Conservation (phyloP, 208 protist genomes). For the Crithidia acanthocephali region DNA sequence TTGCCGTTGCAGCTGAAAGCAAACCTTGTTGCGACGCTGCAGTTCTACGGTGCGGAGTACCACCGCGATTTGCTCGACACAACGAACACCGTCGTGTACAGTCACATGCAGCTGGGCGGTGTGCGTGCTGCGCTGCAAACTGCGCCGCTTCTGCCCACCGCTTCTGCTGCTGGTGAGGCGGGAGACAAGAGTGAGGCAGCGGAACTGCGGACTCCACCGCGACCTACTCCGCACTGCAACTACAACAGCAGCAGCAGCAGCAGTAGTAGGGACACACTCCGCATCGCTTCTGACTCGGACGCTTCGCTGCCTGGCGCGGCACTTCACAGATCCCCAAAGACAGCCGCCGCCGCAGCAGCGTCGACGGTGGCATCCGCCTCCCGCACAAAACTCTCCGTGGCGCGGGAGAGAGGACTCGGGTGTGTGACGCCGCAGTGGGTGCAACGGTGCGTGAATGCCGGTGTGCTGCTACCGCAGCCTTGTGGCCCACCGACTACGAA, state of each 20-base stretch:
- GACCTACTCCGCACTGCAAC: not conserved
- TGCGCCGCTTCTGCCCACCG: not conserved
- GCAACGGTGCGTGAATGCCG: slow-evolving; percentile 49
- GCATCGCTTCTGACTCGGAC: not conserved
- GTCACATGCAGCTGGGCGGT: slow-evolving; percentile 25
- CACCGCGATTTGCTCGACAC: slow-evolving; percentile 51
- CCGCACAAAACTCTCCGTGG: slow-evolving; percentile 40
- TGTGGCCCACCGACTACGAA: too few species aligned
- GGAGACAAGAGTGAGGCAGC: too few species aligned
- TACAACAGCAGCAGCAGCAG: not conserved
- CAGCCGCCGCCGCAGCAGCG: not conserved
- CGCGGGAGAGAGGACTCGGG: slow-evolving; percentile 29
- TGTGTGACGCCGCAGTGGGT: slow-evolving; percentile 70
- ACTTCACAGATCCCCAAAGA: not conserved
- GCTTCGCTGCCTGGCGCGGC: not conserved
- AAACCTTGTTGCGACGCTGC: slow-evolving; percentile 68
- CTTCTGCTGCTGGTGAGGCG: too few species aligned
- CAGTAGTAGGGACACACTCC: too few species aligned
- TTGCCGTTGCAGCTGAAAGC: slow-evolving; percentile 45
- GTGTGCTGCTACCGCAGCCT: slow-evolving; percentile 10
- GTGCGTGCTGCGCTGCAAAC: too few species aligned
- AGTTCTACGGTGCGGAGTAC: slow-evolving; percentile 76
- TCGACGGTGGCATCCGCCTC: not conserved
- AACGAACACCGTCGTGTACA: slow-evolving; percentile 64
- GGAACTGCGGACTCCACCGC: too few species aligned